phyloP scores from a whole-genome alignment of 345 rosid species.

The Carallia brachiata region DNA sequence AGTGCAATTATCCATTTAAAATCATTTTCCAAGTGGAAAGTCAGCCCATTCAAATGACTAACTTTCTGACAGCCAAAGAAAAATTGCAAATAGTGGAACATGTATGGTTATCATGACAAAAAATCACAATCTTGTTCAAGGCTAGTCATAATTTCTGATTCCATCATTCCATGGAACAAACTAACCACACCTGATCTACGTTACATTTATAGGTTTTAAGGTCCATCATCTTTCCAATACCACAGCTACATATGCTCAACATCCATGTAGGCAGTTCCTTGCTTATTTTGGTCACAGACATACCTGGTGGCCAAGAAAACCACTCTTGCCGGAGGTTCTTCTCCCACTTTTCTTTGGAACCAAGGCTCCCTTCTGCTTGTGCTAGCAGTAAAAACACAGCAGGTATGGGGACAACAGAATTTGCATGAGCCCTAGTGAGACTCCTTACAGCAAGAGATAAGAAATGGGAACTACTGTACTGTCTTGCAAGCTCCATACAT shows the following conservation, averaged over 20 bases:
- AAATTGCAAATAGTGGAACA: too few relatives aligned
- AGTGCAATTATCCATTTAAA: too few relatives aligned
- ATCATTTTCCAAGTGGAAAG: too few relatives aligned
- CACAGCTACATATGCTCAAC: neutral
- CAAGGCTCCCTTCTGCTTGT: constrained; percentile 89
- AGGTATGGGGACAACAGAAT: constrained; percentile 53
- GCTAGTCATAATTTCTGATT: too few relatives aligned
- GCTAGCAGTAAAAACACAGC: constrained; percentile 67
- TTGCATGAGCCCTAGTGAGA: constrained; percentile 53
- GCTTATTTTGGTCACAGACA: neutral
- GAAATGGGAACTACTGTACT: constrained; percentile 44
- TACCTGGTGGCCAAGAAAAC: constrained; percentile 96
- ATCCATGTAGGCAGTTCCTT: neutral
- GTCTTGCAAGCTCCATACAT: constrained; percentile 76
- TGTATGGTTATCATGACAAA: too few relatives aligned
- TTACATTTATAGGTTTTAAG: too few relatives aligned
- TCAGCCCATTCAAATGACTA: too few relatives aligned
- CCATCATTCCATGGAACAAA: too few relatives aligned
- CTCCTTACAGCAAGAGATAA: constrained; percentile 61
- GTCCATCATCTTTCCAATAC: neutral
- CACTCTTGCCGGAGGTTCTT: constrained; percentile 74
- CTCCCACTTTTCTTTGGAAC: constrained; percentile 74
- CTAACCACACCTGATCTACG: too few relatives aligned
- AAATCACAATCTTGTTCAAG: too few relatives aligned
- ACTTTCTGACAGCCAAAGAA: too few relatives aligned